Percentiles rank a stretch among this genome's conserved stretches.
phyloP scores from a whole-genome alignment of 1,139 yeast species.

The Saccharomyces hybrid region DNA sequence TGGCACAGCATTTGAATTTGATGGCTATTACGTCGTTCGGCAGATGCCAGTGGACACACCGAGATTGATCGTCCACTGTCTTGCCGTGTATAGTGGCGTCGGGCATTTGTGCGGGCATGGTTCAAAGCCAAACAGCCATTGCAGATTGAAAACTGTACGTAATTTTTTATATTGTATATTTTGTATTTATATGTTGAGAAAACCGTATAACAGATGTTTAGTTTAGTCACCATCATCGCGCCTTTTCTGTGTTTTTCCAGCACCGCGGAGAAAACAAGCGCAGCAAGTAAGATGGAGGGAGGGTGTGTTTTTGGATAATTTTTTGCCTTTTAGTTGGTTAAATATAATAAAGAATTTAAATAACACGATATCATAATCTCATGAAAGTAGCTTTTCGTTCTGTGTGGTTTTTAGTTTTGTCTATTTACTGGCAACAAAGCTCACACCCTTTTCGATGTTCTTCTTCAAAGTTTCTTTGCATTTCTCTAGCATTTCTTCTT shows the following conservation, averaged over 20 bases:
- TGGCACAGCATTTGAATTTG: conserved; percentile 28
- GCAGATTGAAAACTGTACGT: neutral
- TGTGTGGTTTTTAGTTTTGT: neutral
- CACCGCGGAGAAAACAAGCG: neutral
- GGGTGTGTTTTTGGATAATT: neutral
- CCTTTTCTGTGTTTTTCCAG: neutral
- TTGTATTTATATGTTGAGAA: neutral
- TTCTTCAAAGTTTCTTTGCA: conserved; percentile 78
- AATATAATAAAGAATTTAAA: neutral
- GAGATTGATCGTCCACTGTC: conserved; percentile 21
- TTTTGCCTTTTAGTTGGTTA: neutral
- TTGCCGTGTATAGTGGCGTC: conserved; percentile 12
- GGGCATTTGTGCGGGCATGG: neutral
- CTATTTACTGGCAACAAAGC: conserved; percentile 37
- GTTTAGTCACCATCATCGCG: neutral
- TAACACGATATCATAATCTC: neutral
- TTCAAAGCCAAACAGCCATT: no score
- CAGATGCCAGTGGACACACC: conserved; percentile 32
- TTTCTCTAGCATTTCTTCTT: conserved; percentile 66
- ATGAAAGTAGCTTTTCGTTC: neutral
- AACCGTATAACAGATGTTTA: neutral
- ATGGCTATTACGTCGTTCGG: conserved; percentile 27
- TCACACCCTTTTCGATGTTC: conserved; percentile 67
- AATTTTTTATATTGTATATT: neutral
- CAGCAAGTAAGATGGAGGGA: neutral